A percentile compares a stretch with the other conserved stretches of the same genome.
These are phyloP conservation scores for Pichia occidentalis DNA, from an alignment of 805 yeast species.

Conservation along the genomic window DNA sequence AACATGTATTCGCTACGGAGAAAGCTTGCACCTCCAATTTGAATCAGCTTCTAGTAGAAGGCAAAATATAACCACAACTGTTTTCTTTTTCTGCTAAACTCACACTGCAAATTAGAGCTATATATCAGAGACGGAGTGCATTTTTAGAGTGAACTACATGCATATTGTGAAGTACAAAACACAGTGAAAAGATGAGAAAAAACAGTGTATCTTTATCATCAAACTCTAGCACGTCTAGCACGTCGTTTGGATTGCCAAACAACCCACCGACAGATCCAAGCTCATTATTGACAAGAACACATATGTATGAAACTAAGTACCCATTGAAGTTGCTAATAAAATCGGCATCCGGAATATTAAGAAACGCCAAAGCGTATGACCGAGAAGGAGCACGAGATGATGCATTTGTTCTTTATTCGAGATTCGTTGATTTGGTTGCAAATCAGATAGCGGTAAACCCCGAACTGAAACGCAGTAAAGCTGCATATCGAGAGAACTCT, in stretches of 20 bases:
- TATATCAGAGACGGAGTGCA: no score
- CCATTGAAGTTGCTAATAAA: conserved; percentile 52
- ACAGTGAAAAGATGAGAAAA: conserved; percentile 6
- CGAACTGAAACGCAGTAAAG: conserved; percentile 29
- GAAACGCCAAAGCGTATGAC: conserved; percentile 42
- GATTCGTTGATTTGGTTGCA: conserved; percentile 53
- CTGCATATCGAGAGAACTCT: conserved; percentile 16
- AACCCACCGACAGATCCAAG: conserved; percentile 26
- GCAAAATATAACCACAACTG: no score
- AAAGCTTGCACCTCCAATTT: no score
- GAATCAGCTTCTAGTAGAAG: no score
- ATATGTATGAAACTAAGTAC: conserved; percentile 40
- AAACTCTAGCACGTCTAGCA: conserved; percentile 16
- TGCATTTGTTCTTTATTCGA: conserved; percentile 48
- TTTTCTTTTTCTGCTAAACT: no score
- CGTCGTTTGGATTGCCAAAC: conserved; percentile 12
- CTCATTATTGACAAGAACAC: conserved; percentile 41
- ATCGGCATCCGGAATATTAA: conserved; percentile 41
- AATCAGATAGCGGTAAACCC: conserved; percentile 43
- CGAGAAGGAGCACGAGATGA: conserved; percentile 38
- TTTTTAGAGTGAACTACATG: no score
- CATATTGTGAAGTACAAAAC: no score
- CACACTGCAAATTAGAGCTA: no score
- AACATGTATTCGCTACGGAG: no score
- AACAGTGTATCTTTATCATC: conserved; percentile 4